A percentile compares a stretch with the other conserved stretches of the same genome.
Conservation (phyloP, 306 rosid genomes). For the Vigna radiata region DNA sequence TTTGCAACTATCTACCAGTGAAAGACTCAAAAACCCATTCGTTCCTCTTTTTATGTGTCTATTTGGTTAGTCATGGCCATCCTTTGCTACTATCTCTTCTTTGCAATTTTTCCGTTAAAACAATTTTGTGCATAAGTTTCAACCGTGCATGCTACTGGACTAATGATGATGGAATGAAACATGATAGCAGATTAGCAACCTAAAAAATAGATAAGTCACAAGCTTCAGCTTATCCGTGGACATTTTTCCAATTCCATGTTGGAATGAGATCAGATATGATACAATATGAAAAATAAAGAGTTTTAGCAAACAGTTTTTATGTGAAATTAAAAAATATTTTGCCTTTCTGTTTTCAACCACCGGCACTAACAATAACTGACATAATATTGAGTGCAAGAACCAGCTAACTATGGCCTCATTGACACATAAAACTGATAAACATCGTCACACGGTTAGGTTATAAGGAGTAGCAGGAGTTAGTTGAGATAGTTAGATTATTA, state of each 20-base stretch:
- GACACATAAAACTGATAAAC: conserved; percentile 10
- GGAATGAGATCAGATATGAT: not conserved
- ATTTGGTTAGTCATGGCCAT: not conserved
- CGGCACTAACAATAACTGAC: not conserved
- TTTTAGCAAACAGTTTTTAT: not conserved
- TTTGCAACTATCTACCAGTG: not conserved
- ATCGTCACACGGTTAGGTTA: not conserved
- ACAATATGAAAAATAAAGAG: not conserved
- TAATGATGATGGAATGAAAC: not conserved
- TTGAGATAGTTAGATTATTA: too few species aligned
- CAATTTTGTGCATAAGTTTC: not conserved
- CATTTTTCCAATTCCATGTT: not conserved
- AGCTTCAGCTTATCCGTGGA: not conserved
- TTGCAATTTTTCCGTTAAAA: not conserved
- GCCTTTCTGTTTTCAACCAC: conserved; percentile 4
- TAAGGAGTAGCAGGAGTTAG: too few species aligned
- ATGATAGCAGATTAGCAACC: not conserved
- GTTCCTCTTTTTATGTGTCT: not conserved
- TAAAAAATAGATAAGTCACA: not conserved
- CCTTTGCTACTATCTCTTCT: not conserved
- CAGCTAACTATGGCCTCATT: not conserved
- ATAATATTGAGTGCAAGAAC: not conserved
- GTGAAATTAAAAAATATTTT: not conserved
- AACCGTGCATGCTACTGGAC: conserved; percentile 10
- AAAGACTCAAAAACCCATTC: not conserved